phyloP scores from a whole-genome alignment of 2,329 filamentous ascomycete species.

The Penicillium sp. region DNA sequence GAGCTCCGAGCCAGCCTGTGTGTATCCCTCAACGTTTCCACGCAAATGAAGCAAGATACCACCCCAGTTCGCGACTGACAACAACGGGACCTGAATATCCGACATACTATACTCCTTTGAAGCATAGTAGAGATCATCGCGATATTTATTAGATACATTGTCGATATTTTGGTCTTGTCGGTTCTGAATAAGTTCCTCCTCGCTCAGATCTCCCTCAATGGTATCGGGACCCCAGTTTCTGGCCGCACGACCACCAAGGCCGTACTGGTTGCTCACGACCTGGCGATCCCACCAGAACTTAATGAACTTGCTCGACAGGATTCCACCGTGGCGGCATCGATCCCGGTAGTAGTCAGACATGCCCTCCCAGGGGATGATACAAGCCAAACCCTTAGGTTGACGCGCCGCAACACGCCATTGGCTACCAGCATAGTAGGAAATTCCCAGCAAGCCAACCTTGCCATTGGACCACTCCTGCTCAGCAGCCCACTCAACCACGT shows the following conservation, averaged over 20 bases:
- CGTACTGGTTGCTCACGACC: constrained; percentile 69
- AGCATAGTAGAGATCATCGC: constrained; percentile 64
- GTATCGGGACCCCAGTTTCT: constrained; percentile 55
- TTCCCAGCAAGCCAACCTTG: constrained; percentile 53
- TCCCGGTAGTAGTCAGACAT: constrained; percentile 60
- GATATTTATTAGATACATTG: constrained; percentile 55
- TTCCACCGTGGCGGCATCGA: constrained; percentile 62
- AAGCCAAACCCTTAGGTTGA: constrained; percentile 51
- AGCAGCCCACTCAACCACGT: constrained; percentile 54
- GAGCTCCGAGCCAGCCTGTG: constrained; percentile 62
- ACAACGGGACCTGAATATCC: constrained; percentile 66
- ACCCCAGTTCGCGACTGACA: constrained; percentile 70
- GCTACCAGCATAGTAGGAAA: constrained; percentile 55
- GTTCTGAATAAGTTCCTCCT: constrained; percentile 38
- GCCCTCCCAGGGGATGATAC: constrained; percentile 57
- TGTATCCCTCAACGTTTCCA: constrained; percentile 67
- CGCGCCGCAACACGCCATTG: constrained; percentile 58
- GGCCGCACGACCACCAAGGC: constrained; percentile 51
- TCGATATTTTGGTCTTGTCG: constrained; percentile 46
- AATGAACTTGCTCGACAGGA: constrained; percentile 61
- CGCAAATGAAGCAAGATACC: constrained; percentile 68
- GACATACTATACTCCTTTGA: constrained; percentile 64
- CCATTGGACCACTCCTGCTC: constrained; percentile 53
- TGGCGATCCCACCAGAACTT: constrained; percentile 68
- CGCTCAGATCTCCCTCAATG: constrained; percentile 40